Evolutionary conservation across 2,329 filamentous ascomycete species (phyloP), one percentile per base, ranked within the genome.

Genomic region (Iodosphaeria phyllophila): DNA sequence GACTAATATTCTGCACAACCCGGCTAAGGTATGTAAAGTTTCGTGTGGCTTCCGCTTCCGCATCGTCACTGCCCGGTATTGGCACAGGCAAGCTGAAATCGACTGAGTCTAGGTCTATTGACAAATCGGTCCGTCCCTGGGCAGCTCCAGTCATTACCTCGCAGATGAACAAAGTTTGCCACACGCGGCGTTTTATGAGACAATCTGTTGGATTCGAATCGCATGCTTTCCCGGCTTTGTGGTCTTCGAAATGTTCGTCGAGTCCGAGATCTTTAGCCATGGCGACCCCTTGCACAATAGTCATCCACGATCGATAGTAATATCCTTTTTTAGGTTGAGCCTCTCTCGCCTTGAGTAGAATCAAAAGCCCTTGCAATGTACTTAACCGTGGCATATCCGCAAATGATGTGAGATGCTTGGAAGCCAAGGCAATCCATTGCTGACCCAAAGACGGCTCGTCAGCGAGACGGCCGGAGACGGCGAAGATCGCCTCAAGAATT

Each of bases 241-340:
- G 89, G 22, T 73, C 68, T 30, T 77, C 72, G 32, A 71, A 71
- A 50, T 95, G 86, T 34, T 92, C 82, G 42, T 93, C 74, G 5
- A 95, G 56, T 12, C 83, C 80, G 16, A 95, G 58, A 43, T 93
- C 86, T 41, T 91, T 89, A 14, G 72, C 82, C 80, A 95, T 92
- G 23, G 83, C 75, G 6, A 92, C 75, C 33, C 86, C 82, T 31
- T 84, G 80, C 26, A 92, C 86, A 12, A 92, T 71, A 5, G 78
- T 80, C 70, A 93, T 92, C 86, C 89, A 95, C 1, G 89, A 95
- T 18, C 86, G 74, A 50, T 89, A 95, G 48, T 89, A 95, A 44
- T 95, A 95, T 1, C 89, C 89, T 31, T 80, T 72, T 43, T 92
- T 92, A 0, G 86, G 84, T 6, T 77, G 72, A n/a, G 79, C 77